A percentile compares a stretch with the other conserved stretches of the same genome.
phyloP scores from a whole-genome alignment of 73 alveolate species.

The Durusdinium trenchii region DNA sequence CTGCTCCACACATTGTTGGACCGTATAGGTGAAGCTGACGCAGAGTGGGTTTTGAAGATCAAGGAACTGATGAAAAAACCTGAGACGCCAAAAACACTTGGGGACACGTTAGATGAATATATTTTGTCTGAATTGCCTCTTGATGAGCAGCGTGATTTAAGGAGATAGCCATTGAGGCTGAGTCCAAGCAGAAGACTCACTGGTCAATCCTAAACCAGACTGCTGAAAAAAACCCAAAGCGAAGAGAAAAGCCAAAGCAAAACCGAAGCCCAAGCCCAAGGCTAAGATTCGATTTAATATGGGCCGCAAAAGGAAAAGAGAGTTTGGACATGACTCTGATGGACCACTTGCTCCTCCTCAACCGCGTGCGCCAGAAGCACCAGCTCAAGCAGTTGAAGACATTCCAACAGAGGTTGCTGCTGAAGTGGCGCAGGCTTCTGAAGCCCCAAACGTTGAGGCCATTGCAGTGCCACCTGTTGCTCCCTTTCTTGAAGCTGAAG shows the following conservation, averaged over 20 bases:
- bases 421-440: too few relatives aligned
- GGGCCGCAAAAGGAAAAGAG: neutral
- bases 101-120: neutral
- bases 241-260: neutral
- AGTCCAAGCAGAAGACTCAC: neutral
- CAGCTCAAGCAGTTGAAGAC: too few relatives aligned
- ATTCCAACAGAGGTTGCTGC: too few relatives aligned
- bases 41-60: neutral
- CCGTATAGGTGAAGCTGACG: neutral
- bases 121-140: neutral
- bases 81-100: neutral
- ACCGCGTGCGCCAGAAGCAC: neutral
- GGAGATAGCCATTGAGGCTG: neutral
- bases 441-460: neutral
- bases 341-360: neutral
- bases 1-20: neutral
- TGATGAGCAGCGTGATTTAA: neutral
- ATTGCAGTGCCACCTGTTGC: neutral
- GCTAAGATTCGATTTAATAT: neutral
- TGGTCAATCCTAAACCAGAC: neutral
- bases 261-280: neutral
- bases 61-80: neutral
- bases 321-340: neutral
- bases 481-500: neutral
- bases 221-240: neutral